phyloP scores from a whole-genome alignment of 2,329 filamentous ascomycete genomes.

The Epicoccum sorghinum region DNA sequence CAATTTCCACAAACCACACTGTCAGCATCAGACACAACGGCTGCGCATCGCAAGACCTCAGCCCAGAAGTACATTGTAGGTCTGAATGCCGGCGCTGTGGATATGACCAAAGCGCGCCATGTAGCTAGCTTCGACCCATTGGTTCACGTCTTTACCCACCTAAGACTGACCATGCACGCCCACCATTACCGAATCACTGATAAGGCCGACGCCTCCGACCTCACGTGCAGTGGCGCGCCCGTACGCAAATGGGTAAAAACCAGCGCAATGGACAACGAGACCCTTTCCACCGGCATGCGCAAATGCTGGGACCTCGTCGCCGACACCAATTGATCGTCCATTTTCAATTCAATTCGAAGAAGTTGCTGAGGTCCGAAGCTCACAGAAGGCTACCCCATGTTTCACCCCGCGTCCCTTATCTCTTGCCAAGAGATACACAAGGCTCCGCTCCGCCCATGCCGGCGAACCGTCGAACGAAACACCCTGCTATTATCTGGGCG shows the following conservation, averaged over 20 bases:
- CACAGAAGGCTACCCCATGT: constrained; percentile 5
- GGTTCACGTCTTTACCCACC: constrained; percentile 45
- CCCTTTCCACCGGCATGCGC: constrained; percentile 47
- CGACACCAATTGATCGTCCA: neutral
- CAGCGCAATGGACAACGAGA: constrained; percentile 38
- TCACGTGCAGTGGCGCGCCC: constrained; percentile 22
- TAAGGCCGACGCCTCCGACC: constrained; percentile 12
- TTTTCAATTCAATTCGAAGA: neutral
- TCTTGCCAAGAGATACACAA: constrained; percentile 34
- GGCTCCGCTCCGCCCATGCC: constrained; percentile 18
- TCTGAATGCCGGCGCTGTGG: constrained; percentile 21
- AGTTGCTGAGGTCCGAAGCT: neutral
- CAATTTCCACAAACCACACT: constrained; percentile 43
- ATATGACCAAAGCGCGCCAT: constrained; percentile 24
- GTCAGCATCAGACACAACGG: constrained; percentile 20
- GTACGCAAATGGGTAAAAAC: constrained; percentile 40
- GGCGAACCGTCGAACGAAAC: constrained; percentile 28
- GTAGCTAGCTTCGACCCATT: constrained; percentile 34
- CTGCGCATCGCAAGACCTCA: constrained; percentile 29
- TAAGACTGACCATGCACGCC: constrained; percentile 45
- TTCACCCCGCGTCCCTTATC: constrained; percentile 35
- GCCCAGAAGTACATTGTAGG: constrained; percentile 30
- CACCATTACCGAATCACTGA: constrained; percentile 29
- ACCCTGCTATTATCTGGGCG: constrained; percentile 8
- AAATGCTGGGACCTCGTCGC: constrained; percentile 41